Evolutionary conservation across 768 basidiomycete genomes (phyloP), one percentile per base, ranked within the genome.

Genomic region (Kockovaella imperatae): DNA sequence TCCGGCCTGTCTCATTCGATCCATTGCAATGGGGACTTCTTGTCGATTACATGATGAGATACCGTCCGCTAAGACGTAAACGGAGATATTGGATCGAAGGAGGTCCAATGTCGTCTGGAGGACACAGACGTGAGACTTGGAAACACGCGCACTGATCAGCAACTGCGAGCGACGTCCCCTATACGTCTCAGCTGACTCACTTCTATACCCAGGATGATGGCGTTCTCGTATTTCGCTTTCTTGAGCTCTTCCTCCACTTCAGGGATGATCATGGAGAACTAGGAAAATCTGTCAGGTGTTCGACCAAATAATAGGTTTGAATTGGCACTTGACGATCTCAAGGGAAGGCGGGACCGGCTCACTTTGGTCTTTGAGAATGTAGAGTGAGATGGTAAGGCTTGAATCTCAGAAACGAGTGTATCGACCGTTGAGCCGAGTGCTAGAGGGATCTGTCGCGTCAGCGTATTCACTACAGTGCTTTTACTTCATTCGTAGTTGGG

Each of bases 151-250:
- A 11, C 38, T 42, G 42, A 42, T 20, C 4, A 42, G 42, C n/a
- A 10, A 29, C 17, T 4, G 26, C 4, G 17, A 35, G 20, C 5
- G 17, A 10, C 31, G 10, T 32, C 31, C 31, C n/a, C 31, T 10
- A 10, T 32, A 32, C 13, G 4, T 15, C 25, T 4, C 7, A 29
- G 42, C 18, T 5, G 14, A 68, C 78, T 30, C 54, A 86, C 88
- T 77, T 93, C 90, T 42, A 93, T 89, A 14, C 91, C 91, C 52
- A 88, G 81, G 4, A 96, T 66, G 5, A 93, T 79, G 38, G 89
- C 74, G 5, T 79, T 80, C 32, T 76, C 75, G 49, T 64, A 3
- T 77, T 76, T 21, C 74, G 76, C 24, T 70, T 51, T 18, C 67
- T 62, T 44, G 93, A 73, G 6, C 81, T 52, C 2, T 70, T 51